Evolutionary conservation across 129 eudicot genomes (phyloP).

Genomic region (Escallonia herrerae): DNA sequence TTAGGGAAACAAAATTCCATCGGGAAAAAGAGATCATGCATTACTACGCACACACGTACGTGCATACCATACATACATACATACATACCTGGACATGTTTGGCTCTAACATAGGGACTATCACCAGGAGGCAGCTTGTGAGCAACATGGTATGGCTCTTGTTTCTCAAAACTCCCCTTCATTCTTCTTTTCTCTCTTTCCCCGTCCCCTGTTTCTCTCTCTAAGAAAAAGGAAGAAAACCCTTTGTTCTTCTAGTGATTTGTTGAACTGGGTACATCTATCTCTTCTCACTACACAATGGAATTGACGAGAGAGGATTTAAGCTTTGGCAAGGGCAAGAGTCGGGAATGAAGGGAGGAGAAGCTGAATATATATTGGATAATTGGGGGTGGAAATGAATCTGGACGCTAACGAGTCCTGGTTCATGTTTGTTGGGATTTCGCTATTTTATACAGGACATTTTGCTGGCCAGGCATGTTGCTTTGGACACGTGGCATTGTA

Average conservation of each 20-base stretch:
- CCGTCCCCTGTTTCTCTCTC: neutral
- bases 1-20: no score
- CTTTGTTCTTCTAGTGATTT: no score
- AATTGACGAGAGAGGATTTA: neutral
- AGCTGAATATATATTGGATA: slow-evolving; percentile 3
- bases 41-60: no score
- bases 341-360: slow-evolving; percentile 14
- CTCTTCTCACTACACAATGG: slow-evolving; percentile 2
- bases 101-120: slow-evolving; percentile 76
- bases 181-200: neutral
- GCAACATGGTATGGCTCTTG: slow-evolving; percentile 39
- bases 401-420: slow-evolving; percentile 17
- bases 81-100: slow-evolving; percentile 54
- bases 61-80: no score
- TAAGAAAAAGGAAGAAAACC: no score
- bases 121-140: slow-evolving; percentile 74
- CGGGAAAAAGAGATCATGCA: no score
- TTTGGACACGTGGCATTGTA: no score
- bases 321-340: no score
- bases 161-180: slow-evolving; percentile 10
- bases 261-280: neutral
- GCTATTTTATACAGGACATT: neutral
- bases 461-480: no score
- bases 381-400: slow-evolving; percentile 24
- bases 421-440: slow-evolving; percentile 13